These are phyloP conservation scores for Populus euphratica DNA, from an alignment of 345 rosid genomes.

Conservation along the genomic window DNA sequence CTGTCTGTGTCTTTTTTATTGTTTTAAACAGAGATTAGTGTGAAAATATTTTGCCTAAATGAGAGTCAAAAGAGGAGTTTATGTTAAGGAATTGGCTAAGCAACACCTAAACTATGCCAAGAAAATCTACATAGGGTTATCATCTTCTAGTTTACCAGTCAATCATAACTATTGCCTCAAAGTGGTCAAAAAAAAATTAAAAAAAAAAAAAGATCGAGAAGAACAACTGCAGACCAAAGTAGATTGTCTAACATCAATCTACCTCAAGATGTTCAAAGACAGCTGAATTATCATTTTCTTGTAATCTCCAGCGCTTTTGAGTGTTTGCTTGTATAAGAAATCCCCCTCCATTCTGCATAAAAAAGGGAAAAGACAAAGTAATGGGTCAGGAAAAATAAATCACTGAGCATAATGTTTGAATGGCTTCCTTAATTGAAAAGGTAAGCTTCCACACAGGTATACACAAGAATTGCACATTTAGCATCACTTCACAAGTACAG, in stretches of 20 bases:
- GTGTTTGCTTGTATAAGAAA: constrained; percentile 91
- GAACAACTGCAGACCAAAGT: not conserved
- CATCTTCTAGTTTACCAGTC: not conserved
- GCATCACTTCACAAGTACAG: not conserved
- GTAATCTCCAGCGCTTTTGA: constrained; percentile 72
- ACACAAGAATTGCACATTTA: not conserved
- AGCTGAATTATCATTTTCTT: constrained; percentile 45
- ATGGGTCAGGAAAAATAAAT: not conserved
- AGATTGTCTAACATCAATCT: constrained; percentile 13
- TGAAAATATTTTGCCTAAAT: not conserved
- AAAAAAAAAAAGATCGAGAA: not conserved
- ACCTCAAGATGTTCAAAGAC: constrained; percentile 65
- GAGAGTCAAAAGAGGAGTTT: not conserved
- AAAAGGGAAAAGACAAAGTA: constrained; percentile 7
- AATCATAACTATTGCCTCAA: not conserved
- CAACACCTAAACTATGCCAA: not conserved
- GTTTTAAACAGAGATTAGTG: constrained; percentile 16
- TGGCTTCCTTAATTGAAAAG: not conserved
- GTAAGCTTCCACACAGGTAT: not conserved
- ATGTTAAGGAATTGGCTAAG: not conserved
- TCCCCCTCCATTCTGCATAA: constrained; percentile 64
- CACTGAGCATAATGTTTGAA: not conserved
- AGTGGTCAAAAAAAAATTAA: not conserved
- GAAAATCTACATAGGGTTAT: not conserved
- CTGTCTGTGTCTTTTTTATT: constrained; percentile 33